Percentiles rank a stretch among this genome's conserved stretches.
These are phyloP conservation scores for Macrolepiota dolichaula DNA, from an alignment of 768 basidiomycete genomes.

Conservation along the genomic window DNA sequence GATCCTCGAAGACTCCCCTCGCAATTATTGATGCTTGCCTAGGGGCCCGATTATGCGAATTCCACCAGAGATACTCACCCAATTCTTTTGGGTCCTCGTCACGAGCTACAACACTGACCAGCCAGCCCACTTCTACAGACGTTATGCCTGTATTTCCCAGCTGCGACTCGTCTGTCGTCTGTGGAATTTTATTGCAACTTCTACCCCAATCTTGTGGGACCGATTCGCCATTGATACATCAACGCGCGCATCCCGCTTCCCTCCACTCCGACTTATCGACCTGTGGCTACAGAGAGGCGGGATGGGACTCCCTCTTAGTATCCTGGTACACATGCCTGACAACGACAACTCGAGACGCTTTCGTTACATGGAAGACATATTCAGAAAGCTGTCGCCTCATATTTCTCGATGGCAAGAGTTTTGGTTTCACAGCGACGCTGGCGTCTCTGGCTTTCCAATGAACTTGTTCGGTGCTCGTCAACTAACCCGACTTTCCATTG, in stretches of 20 bases:
- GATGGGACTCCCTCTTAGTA: background rate
- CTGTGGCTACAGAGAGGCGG: background rate
- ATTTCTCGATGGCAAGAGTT: background rate
- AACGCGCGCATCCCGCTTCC: background rate
- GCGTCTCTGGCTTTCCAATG: background rate
- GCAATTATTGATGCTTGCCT: background rate
- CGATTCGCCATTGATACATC: background rate
- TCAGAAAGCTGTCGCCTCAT: background rate
- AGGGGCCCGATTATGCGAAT: background rate
- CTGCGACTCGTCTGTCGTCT: background rate
- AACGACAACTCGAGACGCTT: background rate
- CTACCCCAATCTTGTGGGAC: background rate
- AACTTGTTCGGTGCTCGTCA: background rate
- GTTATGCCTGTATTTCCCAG: background rate
- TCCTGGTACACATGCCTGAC: background rate
- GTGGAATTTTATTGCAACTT: background rate
- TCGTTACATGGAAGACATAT: background rate
- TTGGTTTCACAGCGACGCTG: background rate
- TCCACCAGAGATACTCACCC: background rate
- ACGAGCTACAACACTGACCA: background rate
- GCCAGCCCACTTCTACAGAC: background rate
- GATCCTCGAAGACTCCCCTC: background rate
- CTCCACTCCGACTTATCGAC: background rate
- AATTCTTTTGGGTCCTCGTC: background rate
- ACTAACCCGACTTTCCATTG: background rate